These are phyloP conservation scores for Trichomonas tenax DNA, from an alignment of 208 protist genomes.

Conservation along the genomic window DNA sequence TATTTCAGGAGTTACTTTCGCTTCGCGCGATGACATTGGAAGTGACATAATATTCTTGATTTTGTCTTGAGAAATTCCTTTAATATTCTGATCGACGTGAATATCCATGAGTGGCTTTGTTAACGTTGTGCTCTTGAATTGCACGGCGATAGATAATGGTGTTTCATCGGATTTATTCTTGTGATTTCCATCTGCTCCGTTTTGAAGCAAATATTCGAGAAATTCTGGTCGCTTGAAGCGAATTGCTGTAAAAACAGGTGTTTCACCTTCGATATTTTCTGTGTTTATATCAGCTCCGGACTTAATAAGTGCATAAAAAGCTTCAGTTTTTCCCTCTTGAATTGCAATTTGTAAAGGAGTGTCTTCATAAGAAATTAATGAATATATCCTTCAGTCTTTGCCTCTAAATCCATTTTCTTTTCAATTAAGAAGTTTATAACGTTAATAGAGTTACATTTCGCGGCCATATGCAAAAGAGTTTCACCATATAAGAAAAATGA, in stretches of 20 bases:
- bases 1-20: not conserved
- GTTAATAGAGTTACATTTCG: not conserved
- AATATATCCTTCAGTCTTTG: not conserved
- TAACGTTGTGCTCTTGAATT: not conserved
- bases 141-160: not conserved
- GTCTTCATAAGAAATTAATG: not conserved
- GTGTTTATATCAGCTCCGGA: not conserved
- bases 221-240: not conserved
- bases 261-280: slow-evolving; percentile 9
- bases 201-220: not conserved
- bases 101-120: not conserved
- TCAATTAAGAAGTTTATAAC: not conserved
- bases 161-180: not conserved
- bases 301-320: not conserved
- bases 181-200: not conserved
- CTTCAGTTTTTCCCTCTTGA: not conserved
- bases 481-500: not conserved
- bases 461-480: not conserved
- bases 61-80: not conserved
- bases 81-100: not conserved
- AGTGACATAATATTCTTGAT: not conserved
- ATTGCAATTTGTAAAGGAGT: not conserved
- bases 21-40: not conserved
- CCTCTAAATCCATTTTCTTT: not conserved
- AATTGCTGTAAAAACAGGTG: not conserved